Evolutionary conservation across 805 yeast genomes (phyloP).

Genomic region (Candida qinlingensis): DNA sequence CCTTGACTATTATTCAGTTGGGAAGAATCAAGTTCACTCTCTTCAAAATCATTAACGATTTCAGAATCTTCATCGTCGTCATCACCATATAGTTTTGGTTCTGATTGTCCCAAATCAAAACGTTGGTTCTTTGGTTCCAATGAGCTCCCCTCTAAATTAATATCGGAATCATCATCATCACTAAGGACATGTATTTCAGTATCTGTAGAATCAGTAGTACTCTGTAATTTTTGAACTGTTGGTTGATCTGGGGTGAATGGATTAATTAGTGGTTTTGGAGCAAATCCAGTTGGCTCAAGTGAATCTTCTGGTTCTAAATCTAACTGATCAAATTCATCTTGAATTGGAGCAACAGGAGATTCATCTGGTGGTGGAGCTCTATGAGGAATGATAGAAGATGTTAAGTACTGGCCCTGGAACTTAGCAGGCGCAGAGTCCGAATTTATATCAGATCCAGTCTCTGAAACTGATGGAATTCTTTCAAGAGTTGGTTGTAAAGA

Average conservation of each 20-base stretch:
- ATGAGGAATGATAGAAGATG: neutral
- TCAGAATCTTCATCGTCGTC: neutral
- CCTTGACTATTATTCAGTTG: too few relatives aligned
- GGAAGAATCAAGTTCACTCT: too few relatives aligned
- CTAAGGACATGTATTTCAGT: constrained; percentile 11
- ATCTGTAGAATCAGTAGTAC: constrained; percentile 7
- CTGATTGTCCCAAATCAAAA: constrained; percentile 6
- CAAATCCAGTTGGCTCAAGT: neutral
- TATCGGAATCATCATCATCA: constrained; percentile 12
- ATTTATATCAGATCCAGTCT: neutral
- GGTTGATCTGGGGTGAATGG: neutral
- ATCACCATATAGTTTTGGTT: constrained; percentile 1
- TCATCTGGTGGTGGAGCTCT: constrained; percentile 5
- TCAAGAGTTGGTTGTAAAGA: neutral
- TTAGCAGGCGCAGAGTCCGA: neutral
- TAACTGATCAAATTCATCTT: neutral
- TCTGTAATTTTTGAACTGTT: neutral
- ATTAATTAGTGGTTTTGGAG: neutral
- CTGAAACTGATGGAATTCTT: neutral
- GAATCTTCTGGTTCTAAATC: neutral
- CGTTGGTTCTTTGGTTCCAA: constrained; percentile 10
- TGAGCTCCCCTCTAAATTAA: constrained; percentile 3
- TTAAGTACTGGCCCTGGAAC: neutral
- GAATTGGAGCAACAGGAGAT: neutral
- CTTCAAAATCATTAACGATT: neutral